Evolutionary conservation across 257 asterid species (phyloP), one percentile per base, ranked within the genome.

Genomic region (Orobanche coerulescens): DNA sequence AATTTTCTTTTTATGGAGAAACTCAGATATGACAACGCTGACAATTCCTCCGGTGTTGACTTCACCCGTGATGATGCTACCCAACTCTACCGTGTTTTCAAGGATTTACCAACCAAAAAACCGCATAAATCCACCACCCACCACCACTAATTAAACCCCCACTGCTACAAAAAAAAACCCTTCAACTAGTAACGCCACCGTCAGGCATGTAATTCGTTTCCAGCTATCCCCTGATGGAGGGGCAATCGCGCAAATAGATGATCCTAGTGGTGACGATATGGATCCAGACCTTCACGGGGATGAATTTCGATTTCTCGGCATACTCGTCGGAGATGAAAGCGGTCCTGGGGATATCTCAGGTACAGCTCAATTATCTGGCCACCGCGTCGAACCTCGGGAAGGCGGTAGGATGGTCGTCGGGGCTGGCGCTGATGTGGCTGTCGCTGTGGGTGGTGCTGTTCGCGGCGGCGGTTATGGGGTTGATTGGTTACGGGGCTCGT

Each of bases 401-500:
- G n/a, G n/a, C n/a, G n/a, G n/a, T n/a, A n/a, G n/a, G n/a, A n/a
- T n/a, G n/a, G n/a, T n/a, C n/a, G n/a, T 86, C 97, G 0, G 97
- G 97, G 0, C 65, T 90, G 73, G 94, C 94, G 43, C 62, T 90
- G 37, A 71, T 76, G 75, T 73, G 73, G 58, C 30, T 86, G 65
- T 95, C 94, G 19, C 67, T 86, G 37, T 79, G 86, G 95, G 78
- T 73, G 42, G 92, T 82, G 48, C 73, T 86, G 88, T 81, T 86
- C 71, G 43, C 69, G 10, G 94, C 95, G 30, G 94, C 94, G 61
- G 66, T 34, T 46, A 86, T 90, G 95, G 97, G 97, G 1, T 20
- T 90, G 6, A 48, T 81, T n/a, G 94, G 97, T 14, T 90, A 90
- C 47, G 97, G 97, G 95, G 95, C 94, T 90, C 34, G 78, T 87